phyloP scores from a whole-genome alignment of 805 yeast species.

The Schizosaccharomyces cryophilus region DNA sequence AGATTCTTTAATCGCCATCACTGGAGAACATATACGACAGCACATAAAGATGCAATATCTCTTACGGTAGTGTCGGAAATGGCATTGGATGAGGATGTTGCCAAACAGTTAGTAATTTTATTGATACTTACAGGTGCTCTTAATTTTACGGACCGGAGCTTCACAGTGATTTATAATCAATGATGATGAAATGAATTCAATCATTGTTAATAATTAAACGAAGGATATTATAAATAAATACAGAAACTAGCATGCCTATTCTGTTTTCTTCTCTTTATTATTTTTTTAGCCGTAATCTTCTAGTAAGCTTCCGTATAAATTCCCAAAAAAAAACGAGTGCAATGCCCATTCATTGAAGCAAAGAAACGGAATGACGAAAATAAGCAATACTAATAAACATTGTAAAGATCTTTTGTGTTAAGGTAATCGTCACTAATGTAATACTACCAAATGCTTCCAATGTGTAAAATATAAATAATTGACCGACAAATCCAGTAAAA shows the following conservation, averaged over 20 bases:
- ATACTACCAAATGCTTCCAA: conserved; percentile 67
- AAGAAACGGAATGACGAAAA: conserved; percentile 50
- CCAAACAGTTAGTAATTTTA: conserved; percentile 9
- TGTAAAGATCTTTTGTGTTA: conserved; percentile 85
- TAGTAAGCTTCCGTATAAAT: conserved; percentile 48
- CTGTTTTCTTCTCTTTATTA: background rate
- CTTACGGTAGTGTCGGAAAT: conserved; percentile 12
- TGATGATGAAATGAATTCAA: background rate
- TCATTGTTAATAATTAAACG: background rate
- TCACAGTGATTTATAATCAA: background rate
- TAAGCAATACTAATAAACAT: conserved; percentile 73
- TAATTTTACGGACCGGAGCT: background rate
- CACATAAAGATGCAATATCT: conserved; percentile 10
- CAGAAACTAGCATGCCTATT: background rate
- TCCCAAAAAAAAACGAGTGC: conserved; percentile 59
- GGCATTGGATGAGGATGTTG: conserved; percentile 20
- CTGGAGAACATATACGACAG: conserved; percentile 10
- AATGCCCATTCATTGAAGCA: conserved; percentile 59
- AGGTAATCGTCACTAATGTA: conserved; percentile 73
- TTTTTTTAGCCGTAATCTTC: background rate
- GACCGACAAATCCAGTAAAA: conserved; percentile 71
- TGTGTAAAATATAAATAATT: conserved; percentile 72
- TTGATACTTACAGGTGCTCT: background rate
- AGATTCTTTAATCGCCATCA: conserved; percentile 14
- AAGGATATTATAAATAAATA: background rate